These are phyloP conservation scores for Symbiodinium pilosum DNA, from an alignment of 73 alveolate genomes.

Conservation along the genomic window DNA sequence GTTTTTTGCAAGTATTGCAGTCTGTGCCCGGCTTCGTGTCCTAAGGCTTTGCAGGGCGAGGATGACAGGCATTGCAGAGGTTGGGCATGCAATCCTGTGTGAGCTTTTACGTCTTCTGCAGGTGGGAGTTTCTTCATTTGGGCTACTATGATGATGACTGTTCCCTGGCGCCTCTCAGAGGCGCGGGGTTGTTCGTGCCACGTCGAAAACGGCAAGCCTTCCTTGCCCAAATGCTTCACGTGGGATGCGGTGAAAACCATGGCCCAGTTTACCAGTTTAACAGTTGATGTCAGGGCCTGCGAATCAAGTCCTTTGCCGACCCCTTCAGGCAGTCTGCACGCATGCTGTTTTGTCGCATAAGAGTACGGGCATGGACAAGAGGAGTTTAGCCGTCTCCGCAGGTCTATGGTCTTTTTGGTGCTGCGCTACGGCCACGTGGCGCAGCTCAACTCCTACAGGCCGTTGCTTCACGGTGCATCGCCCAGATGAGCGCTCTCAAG, in stretches of 20 bases:
- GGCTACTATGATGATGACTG: conserved; percentile 92
- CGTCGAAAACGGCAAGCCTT: too few species aligned
- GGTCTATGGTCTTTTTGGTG: conserved; percentile 85
- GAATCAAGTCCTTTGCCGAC: conserved; percentile 36
- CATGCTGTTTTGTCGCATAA: not conserved
- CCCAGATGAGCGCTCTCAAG: too few species aligned
- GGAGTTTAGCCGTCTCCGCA: not conserved
- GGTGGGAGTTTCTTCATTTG: conserved; percentile 78
- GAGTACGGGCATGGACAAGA: not conserved
- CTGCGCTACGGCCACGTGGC: conserved; percentile 39
- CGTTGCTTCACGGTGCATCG: too few species aligned
- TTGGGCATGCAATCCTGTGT: too few species aligned
- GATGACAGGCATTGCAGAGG: too few species aligned
- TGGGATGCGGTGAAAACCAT: not conserved
- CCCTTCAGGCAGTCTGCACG: conserved; percentile 81
- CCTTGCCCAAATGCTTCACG: too few species aligned
- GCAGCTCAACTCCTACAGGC: conserved; percentile 61
- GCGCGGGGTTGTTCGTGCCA: conserved; percentile 1
- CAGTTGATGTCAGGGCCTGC: not conserved
- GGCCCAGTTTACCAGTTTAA: too few species aligned
- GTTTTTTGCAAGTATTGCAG: too few species aligned
- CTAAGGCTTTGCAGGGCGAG: too few species aligned
- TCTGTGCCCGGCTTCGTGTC: too few species aligned
- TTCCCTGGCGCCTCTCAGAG: conserved; percentile 49
- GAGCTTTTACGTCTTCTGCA: too few species aligned